phyloP scores from a whole-genome alignment of 2,329 filamentous ascomycete genomes.

The Aspergillus terreus region DNA sequence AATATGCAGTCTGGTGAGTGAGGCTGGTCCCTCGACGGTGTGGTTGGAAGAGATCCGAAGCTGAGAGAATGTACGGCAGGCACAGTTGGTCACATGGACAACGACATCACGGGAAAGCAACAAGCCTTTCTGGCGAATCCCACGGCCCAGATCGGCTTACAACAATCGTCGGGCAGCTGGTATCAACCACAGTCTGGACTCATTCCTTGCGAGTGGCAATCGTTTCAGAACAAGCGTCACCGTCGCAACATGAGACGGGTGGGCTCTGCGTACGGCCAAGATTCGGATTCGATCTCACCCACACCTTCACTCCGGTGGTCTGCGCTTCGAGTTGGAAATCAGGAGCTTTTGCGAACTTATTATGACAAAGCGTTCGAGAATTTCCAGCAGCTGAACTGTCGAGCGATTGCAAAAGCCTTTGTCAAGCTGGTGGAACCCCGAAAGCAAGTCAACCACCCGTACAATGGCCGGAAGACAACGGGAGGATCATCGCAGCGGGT shows the following conservation, averaged over 20 bases:
- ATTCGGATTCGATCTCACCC: constrained; percentile 17
- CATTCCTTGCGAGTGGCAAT: constrained; percentile 32
- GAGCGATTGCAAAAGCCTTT: constrained; percentile 40
- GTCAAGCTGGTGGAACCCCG: constrained; percentile 42
- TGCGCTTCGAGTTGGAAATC: constrained; percentile 26
- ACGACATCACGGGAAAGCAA: constrained; percentile 9
- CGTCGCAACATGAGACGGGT: constrained; percentile 19
- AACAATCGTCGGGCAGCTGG: constrained; percentile 19
- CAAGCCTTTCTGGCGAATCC: constrained; percentile 8
- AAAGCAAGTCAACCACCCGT: constrained; percentile 44
- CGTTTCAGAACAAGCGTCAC: constrained; percentile 23
- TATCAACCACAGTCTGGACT: constrained; percentile 20
- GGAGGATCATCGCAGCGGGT: constrained; percentile 21
- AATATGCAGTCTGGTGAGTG: constrained; percentile 24
- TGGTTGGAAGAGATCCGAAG: neutral
- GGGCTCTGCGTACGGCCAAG: constrained; percentile 11
- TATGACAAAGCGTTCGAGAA: constrained; percentile 37
- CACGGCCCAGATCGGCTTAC: constrained; percentile 7
- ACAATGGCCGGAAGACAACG: constrained; percentile 36
- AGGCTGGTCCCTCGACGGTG: neutral
- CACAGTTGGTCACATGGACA: constrained; percentile 10
- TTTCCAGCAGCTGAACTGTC: constrained; percentile 42
- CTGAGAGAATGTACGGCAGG: neutral
- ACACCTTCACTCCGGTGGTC: constrained; percentile 20
- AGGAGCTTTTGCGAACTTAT: constrained; percentile 26